Base-by-base conservation (phyloP, 441 rosid species). In the Viola pubescens region DNA sequence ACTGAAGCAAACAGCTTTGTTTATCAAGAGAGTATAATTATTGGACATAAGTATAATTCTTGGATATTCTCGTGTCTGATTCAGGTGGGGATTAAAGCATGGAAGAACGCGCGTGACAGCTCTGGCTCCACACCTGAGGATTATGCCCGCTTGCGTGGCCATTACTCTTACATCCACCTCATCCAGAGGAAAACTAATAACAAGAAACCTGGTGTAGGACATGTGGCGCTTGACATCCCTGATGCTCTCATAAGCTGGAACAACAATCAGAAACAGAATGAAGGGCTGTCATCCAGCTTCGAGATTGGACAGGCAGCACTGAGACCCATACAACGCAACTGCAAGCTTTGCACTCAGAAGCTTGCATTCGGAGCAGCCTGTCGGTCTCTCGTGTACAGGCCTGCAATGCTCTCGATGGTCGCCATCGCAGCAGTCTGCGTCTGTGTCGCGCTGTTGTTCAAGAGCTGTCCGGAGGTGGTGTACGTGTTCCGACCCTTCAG, bases 391-490 rank as follows among this genome's bases (percentile, higher is more conserved):
- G 71, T 75, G 45, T 91, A 88, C 82, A 81, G 89, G 75, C 98
- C 98, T 1, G 85, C 98, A 42, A 85, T 91, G 98, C 77, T 91
- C 42, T 88, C 98, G 4, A 86, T 88, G 96, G 90, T 91, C 70
- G 89, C 87, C 3, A 75, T 91, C 9, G 98, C 98, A 7, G 95
- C 96, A 3, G 98, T 88, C 42, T 91, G 98, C 3, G 96, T 88
- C 45, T 91, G 98, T 14, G 96, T 91, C 41, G 96, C 98, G 19
- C 95, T 91, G 55, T 75, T 88, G 54, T 91, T 91, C 78, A 91
- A 91, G 84, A 88, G 96, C 70, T 82, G 74, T 38, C 96, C 96
- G 2, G 97, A 91, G 68, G 97, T 91, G 13, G 77, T 84, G 58
- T 88, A 75, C 16, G 86, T 86, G 59, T 83, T 88, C 79, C 88